These are phyloP conservation scores for Pseudozyma sp. DNA, from an alignment of 1,284 basidiomycete species.

Conservation along the genomic window DNA sequence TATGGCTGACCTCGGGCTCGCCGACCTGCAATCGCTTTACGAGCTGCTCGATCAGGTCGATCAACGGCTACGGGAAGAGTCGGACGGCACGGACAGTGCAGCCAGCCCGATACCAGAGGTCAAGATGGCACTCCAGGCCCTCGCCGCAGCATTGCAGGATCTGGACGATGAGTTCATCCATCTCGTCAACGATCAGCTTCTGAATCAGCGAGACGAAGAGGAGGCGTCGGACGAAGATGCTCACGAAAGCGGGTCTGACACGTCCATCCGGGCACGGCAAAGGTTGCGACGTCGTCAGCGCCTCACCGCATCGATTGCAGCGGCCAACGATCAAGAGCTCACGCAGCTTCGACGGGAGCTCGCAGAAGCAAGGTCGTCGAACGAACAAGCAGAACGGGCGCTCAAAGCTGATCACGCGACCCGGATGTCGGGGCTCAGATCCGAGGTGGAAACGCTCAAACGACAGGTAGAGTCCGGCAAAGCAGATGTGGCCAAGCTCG, in stretches of 20 bases:
- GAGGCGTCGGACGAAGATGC: conserved; percentile 34
- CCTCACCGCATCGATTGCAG: conserved; percentile 28
- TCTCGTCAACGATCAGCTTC: conserved; percentile 56
- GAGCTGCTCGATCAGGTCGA: conserved; percentile 56
- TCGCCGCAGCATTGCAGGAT: conserved; percentile 51
- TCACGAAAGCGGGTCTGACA: conserved; percentile 44
- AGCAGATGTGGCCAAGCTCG: conserved; percentile 20
- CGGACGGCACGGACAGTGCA: conserved; percentile 6
- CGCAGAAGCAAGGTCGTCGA: conserved; percentile 19
- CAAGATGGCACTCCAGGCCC: conserved; percentile 43
- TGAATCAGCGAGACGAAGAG: conserved; percentile 42
- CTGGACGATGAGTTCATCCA: conserved; percentile 57
- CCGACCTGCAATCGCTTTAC: conserved; percentile 54
- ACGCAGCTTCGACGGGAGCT: conserved; percentile 31
- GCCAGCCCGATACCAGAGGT: conserved; percentile 51
- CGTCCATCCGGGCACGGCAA: conserved; percentile 37
- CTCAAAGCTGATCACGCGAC: conserved; percentile 28
- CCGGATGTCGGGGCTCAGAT: conserved; percentile 15
- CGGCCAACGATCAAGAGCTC: conserved; percentile 23
- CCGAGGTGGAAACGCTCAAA: conserved; percentile 34
- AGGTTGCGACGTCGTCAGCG: conserved; percentile 27
- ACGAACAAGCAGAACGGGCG: conserved; percentile 25
- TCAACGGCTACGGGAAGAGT: conserved; percentile 24
- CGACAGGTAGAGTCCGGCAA: conserved; percentile 31
- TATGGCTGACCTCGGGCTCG: conserved; percentile 44